A percentile compares a stretch with the other conserved stretches of the same genome.
Evolutionary conservation across 1,284 basidiomycete genomes (phyloP).

Genomic region (Thelephora terrestris): DNA sequence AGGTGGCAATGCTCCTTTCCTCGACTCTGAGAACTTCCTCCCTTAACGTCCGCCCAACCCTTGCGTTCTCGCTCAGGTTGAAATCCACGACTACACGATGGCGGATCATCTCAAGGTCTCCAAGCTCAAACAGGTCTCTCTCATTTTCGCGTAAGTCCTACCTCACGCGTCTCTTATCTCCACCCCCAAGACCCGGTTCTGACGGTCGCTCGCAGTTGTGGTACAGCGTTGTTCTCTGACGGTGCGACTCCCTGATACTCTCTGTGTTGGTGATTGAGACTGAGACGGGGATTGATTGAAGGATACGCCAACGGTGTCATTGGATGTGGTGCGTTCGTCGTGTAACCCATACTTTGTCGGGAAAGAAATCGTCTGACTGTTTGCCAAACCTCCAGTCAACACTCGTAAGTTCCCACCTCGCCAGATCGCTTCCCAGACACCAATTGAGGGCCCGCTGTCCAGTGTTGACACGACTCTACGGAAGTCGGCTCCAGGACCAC

Average conservation of each 20-base stretch:
- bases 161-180: conserved; percentile 1
- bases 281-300: conserved; percentile 16
- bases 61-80: too few species aligned
- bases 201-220: conserved; percentile 39
- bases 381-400: conserved; percentile 35
- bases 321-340: conserved; percentile 46
- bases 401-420: conserved; percentile 39
- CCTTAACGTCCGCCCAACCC: too few species aligned
- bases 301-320: conserved; percentile 81
- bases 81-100: not conserved
- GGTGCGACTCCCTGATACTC: conserved; percentile 32
- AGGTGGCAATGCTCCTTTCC: too few species aligned
- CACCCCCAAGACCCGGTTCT: not conserved
- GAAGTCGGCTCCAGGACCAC: conserved; percentile 33
- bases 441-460: conserved; percentile 8
- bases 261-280: too few species aligned
- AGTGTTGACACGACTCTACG: conserved; percentile 64
- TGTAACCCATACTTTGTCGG: not conserved
- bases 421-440: not conserved
- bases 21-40: too few species aligned
- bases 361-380: not conserved
- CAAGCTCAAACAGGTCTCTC: conserved; percentile 44
- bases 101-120: conserved; percentile 12
- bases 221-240: conserved; percentile 82
- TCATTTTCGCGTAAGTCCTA: conserved; percentile 65